A percentile compares a stretch with the other conserved stretches of the same genome.
phyloP scores from a whole-genome alignment of 352 stramenopile genomes.

The Elongisporangium senticosum region DNA sequence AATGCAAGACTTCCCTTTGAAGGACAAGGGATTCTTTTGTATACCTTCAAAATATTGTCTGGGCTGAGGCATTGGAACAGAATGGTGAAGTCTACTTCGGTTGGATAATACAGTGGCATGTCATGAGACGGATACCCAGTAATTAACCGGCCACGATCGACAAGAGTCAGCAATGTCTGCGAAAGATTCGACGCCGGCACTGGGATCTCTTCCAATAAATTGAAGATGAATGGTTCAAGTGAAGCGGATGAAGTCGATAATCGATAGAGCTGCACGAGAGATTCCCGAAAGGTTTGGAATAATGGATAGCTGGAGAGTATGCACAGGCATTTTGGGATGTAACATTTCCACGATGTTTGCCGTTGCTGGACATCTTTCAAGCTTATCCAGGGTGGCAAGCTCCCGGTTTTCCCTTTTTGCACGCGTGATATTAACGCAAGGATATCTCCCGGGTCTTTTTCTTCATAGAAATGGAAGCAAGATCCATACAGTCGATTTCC shows the following conservation, averaged over 20 bases:
- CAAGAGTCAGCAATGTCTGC: conserved; percentile 14
- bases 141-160: neutral
- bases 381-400: conserved; percentile 58
- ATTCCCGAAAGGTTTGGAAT: conserved; percentile 49
- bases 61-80: conserved; percentile 62
- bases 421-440: conserved; percentile 48
- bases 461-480: conserved; percentile 60
- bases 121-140: neutral
- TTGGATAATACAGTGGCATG: conserved; percentile 31
- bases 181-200: conserved; percentile 21
- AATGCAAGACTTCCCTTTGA: neutral
- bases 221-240: conserved; percentile 48
- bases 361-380: conserved; percentile 65
- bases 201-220: conserved; percentile 42
- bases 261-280: conserved; percentile 41
- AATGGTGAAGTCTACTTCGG: conserved; percentile 64
- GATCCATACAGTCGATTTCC: conserved; percentile 46
- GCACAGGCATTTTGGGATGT: conserved; percentile 59
- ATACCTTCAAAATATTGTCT: conserved; percentile 65
- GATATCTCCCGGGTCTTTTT: conserved; percentile 55
- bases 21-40: neutral
- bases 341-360: conserved; percentile 45
- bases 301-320: conserved; percentile 47
- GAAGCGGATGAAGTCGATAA: conserved; percentile 26
- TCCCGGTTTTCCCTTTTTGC: conserved; percentile 33